These are phyloP conservation scores for Dichomitus squalens DNA, from an alignment of 1,284 basidiomycete genomes.

Conservation along the genomic window DNA sequence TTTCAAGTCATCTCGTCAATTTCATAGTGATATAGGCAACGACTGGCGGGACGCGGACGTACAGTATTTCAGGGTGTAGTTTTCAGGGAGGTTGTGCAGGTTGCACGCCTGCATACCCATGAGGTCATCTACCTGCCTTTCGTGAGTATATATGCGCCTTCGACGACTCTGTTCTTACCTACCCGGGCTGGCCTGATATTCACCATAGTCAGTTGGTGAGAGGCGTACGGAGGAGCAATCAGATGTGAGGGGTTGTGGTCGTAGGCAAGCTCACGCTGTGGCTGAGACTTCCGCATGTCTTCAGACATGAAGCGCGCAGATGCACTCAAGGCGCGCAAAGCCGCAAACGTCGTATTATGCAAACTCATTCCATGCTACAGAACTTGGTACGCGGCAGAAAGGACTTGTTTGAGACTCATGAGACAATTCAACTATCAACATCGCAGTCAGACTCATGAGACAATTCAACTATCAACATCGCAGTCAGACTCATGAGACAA, in stretches of 20 bases:
- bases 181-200: constrained; percentile 62
- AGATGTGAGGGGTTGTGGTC: not conserved
- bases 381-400: too few relatives aligned
- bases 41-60: constrained; percentile 33
- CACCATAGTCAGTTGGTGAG: constrained; percentile 37
- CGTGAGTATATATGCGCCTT: constrained; percentile 6
- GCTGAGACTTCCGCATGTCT: too few relatives aligned
- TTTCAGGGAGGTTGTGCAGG: constrained; percentile 85
- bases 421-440: too few relatives aligned
- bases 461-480: too few relatives aligned
- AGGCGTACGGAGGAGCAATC: not conserved
- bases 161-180: constrained; percentile 22
- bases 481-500: too few relatives aligned
- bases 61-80: constrained; percentile 90
- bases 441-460: too few relatives aligned
- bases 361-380: too few relatives aligned
- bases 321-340: too few relatives aligned
- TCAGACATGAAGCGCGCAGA: too few relatives aligned
- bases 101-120: constrained; percentile 93
- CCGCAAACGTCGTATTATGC: too few relatives aligned
- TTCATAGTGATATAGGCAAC: not conserved
- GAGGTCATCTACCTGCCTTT: constrained; percentile 62
- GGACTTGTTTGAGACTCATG: too few relatives aligned
- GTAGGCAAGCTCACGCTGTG: not conserved
- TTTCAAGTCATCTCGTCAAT: constrained; percentile 33